These are phyloP conservation scores for Austroboletus olivaceoglutinosus DNA, from an alignment of 1,284 basidiomycete species.

Conservation along the genomic window DNA sequence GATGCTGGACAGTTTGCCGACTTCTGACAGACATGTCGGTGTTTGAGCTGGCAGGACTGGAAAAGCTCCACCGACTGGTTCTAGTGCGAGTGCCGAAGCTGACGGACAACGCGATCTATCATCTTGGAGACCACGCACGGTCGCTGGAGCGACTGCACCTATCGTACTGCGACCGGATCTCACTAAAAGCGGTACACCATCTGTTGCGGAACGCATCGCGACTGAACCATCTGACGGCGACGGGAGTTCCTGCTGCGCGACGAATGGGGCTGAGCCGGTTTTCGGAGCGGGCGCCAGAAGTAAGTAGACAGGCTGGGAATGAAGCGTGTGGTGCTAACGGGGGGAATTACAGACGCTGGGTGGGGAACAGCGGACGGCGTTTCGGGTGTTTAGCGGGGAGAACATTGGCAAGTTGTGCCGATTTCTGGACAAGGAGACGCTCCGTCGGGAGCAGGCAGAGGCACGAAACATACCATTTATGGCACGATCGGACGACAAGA, in stretches of 20 bases:
- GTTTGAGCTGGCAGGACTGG: slow-evolving; percentile 75
- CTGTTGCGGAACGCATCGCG: slow-evolving; percentile 63
- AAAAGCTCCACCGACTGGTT: slow-evolving; percentile 74
- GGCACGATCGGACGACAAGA: slow-evolving; percentile 58
- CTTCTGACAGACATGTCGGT: slow-evolving; percentile 84
- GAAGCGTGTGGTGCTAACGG: slow-evolving; percentile 9
- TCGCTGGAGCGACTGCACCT: slow-evolving; percentile 83
- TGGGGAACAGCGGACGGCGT: slow-evolving; percentile 66
- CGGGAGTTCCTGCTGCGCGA: slow-evolving; percentile 78
- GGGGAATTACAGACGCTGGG: slow-evolving; percentile 43
- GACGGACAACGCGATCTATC: slow-evolving; percentile 67
- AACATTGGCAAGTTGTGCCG: slow-evolving; percentile 65
- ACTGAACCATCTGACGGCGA: slow-evolving; percentile 78
- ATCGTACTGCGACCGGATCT: slow-evolving; percentile 84
- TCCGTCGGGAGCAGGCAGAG: slow-evolving; percentile 55
- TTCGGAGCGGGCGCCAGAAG: slow-evolving; percentile 74
- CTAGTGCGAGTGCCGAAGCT: slow-evolving; percentile 71
- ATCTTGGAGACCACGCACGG: slow-evolving; percentile 61
- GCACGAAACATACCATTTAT: slow-evolving; percentile 54
- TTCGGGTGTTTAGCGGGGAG: slow-evolving; percentile 80
- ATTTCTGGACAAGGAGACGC: slow-evolving; percentile 65
- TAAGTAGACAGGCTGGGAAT: slow-evolving; percentile 35
- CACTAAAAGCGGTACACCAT: slow-evolving; percentile 75
- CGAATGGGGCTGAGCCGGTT: slow-evolving; percentile 75
- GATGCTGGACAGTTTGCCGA: slow-evolving; percentile 59